phyloP scores from a whole-genome alignment of 169 alveolate genomes.

The Plasmodium gallinaceum region DNA sequence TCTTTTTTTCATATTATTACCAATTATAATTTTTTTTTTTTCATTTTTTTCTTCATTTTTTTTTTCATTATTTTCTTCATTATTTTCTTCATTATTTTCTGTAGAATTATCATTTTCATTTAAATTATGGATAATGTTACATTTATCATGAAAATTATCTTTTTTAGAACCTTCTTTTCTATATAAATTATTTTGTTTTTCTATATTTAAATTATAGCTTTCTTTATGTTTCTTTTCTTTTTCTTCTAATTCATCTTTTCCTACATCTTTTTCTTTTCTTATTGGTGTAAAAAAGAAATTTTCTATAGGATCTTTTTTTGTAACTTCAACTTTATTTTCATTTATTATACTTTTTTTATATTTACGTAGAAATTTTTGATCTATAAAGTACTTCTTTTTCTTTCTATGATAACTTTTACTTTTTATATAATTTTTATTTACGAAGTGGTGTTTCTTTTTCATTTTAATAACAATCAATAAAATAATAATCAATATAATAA shows the following conservation, averaged over 20 bases:
- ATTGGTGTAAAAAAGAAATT: slow-evolving; percentile 60
- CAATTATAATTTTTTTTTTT: not conserved
- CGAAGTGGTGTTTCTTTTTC: no score
- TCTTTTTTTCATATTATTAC: not conserved
- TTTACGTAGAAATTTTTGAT: slow-evolving; percentile 65
- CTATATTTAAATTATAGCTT: not conserved
- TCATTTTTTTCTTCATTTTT: not conserved
- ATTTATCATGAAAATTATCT: not conserved
- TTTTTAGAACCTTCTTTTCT: not conserved
- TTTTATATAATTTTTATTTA: slow-evolving; percentile 31
- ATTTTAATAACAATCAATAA: no score
- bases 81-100: slow-evolving; percentile 5
- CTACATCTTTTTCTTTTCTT: not conserved
- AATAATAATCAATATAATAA: no score
- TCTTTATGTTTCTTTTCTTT: not conserved
- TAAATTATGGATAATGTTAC: not conserved
- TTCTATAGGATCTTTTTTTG: slow-evolving; percentile 50
- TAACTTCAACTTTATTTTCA: slow-evolving; percentile 11
- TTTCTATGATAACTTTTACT: slow-evolving; percentile 46
- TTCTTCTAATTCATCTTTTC: not conserved
- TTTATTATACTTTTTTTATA: slow-evolving; percentile 31
- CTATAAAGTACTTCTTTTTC: slow-evolving; percentile 53
- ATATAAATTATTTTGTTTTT: not conserved
- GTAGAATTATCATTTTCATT: not conserved
- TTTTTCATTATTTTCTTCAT: not conserved